Percentiles rank a stretch among this genome's conserved stretches.
phyloP scores from a whole-genome alignment of 306 rosid species.

The Castanea crenata region DNA sequence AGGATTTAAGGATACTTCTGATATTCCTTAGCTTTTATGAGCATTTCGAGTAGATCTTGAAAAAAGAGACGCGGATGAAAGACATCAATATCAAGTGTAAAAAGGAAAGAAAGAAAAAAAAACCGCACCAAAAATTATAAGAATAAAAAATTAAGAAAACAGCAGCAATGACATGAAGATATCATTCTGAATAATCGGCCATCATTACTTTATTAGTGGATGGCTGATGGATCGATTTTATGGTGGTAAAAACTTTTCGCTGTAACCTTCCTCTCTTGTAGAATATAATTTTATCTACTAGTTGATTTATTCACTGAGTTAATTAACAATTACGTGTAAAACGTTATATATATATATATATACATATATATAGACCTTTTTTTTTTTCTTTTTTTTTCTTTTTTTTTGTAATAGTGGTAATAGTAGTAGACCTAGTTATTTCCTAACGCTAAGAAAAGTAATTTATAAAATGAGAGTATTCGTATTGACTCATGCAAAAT shows the following conservation, averaged over 20 bases:
- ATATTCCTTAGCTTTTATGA: slow-evolving; percentile 17
- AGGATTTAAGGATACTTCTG: slow-evolving; percentile 39
- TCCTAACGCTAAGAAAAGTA: no score
- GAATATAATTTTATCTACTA: not conserved
- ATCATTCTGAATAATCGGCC: slow-evolving; percentile 10
- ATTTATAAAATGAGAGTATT: no score
- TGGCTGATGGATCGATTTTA: slow-evolving; percentile 4
- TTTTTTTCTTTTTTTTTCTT: no score
- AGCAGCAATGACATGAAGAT: not conserved
- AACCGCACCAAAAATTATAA: not conserved
- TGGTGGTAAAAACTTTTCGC: slow-evolving; percentile 23
- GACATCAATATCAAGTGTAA: not conserved
- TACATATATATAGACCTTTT: no score
- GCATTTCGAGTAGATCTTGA: slow-evolving; percentile 32
- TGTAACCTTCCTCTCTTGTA: not conserved
- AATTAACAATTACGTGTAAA: not conserved
- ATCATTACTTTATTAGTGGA: slow-evolving; percentile 21
- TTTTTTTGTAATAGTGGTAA: no score
- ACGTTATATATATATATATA: no score
- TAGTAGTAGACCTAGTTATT: not conserved
- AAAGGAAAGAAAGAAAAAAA: not conserved
- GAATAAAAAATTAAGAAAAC: not conserved
- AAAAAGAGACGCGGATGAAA: not conserved
- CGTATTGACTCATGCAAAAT: no score
- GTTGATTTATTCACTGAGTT: not conserved